These are phyloP conservation scores for Metschnikowia koreensis DNA, from an alignment of 805 yeast genomes.

Conservation along the genomic window DNA sequence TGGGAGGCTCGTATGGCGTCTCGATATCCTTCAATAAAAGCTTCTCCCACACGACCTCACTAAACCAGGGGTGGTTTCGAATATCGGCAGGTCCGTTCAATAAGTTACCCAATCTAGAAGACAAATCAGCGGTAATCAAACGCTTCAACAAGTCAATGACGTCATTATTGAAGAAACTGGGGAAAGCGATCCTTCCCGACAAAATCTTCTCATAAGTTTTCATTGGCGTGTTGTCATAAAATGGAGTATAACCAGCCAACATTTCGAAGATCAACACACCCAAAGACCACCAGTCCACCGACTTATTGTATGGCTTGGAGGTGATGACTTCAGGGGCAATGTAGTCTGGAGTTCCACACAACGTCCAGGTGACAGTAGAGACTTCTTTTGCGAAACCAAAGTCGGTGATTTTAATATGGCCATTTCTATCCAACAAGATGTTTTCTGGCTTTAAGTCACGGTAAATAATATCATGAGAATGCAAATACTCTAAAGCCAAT, in stretches of 20 bases:
- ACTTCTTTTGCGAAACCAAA: constrained; percentile 66
- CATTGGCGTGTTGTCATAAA: constrained; percentile 63
- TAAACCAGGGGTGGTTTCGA: constrained; percentile 56
- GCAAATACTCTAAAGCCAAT: constrained; percentile 57
- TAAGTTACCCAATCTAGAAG: constrained; percentile 55
- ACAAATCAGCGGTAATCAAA: constrained; percentile 54
- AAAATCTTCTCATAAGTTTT: constrained; percentile 60
- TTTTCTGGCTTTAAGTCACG: constrained; percentile 64
- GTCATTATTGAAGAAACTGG: constrained; percentile 54
- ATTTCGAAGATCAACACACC: constrained; percentile 61
- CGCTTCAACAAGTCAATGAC: constrained; percentile 49
- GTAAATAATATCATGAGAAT: constrained; percentile 57
- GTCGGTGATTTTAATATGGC: constrained; percentile 60
- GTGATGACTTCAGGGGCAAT: constrained; percentile 68
- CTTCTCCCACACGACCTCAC: constrained; percentile 61
- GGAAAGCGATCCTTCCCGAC: constrained; percentile 52
- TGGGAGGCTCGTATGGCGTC: constrained; percentile 64
- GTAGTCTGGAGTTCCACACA: constrained; percentile 65
- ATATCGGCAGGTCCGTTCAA: constrained; percentile 58
- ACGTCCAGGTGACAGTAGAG: constrained; percentile 56
- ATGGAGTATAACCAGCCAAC: constrained; percentile 63
- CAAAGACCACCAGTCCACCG: constrained; percentile 67
- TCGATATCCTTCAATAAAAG: constrained; percentile 55
- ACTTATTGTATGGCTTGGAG: constrained; percentile 59
- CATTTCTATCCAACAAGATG: constrained; percentile 55